Percentiles rank a stretch among this genome's conserved stretches.
phyloP scores from a whole-genome alignment of 768 basidiomycete genomes.

The Coprinopsis cinerea region DNA sequence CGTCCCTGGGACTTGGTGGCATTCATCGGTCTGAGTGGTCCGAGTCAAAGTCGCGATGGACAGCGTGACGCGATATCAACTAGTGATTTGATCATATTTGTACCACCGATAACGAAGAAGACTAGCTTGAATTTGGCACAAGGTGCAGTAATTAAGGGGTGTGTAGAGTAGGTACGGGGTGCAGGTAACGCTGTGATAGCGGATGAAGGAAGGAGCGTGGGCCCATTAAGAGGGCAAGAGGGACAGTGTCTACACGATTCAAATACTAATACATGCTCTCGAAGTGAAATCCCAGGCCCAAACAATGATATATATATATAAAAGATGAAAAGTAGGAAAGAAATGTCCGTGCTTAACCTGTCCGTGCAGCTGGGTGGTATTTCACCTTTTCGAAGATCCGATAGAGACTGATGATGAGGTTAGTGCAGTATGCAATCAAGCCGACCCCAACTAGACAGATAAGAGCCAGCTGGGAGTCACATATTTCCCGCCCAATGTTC shows the following conservation, averaged over 20 bases:
- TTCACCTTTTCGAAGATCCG: conserved; percentile 89
- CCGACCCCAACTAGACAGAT: conserved; percentile 75
- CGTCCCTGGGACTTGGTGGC: not conserved
- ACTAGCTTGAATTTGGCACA: not conserved
- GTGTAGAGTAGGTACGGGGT: not conserved
- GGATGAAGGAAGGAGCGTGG: not conserved
- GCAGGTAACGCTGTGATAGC: not conserved
- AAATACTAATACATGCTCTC: too few species aligned
- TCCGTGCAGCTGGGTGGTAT: conserved; percentile 41
- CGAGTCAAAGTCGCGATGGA: not conserved
- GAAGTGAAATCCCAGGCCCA: too few species aligned
- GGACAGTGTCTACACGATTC: too few species aligned
- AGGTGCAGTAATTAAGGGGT: not conserved
- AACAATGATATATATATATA: too few species aligned
- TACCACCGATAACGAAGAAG: not conserved
- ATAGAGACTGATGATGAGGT: conserved; percentile 79
- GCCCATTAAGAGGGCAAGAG: too few species aligned
- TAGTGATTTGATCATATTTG: conserved; percentile 3
- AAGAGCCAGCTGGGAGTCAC: conserved; percentile 70
- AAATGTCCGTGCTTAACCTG: not conserved
- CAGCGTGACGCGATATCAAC: conserved; percentile 5
- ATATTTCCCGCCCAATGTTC: conserved; percentile 52
- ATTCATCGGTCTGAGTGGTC: conserved; percentile 3
- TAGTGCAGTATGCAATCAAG: conserved; percentile 75
- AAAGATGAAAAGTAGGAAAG: not conserved